Base-by-base conservation (phyloP, 1,284 basidiomycete genomes). In the Vanrija pseudolonga region DNA sequence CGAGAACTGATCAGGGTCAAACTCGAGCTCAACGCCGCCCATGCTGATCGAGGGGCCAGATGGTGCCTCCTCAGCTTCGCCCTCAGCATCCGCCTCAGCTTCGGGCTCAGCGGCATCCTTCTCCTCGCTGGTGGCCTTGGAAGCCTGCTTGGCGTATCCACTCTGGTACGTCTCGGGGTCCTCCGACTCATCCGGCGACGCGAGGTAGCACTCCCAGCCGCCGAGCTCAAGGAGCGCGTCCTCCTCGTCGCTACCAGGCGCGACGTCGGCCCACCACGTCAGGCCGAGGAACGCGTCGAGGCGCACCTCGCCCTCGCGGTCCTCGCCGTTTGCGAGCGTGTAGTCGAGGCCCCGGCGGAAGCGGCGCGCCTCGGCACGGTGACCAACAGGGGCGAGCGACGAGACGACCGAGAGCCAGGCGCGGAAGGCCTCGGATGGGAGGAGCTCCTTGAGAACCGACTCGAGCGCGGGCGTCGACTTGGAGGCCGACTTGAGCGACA, bases 161-260 rank as follows among this genome's bases (percentile, higher is more conserved):
- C 87, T 85, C 42, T 90, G 87, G 75, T 96, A 97, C 17, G 96
- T 88, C 3, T 92, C 91, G 5, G 94, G 94, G 72, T 95, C 92
- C 63, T 94, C 91, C 62, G 89, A 89, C 69, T 90, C 91, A 62
- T 93, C 87, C 58, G 93, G 90, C 28, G 90, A 88, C 3, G 92
- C 88, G 85, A 96, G 90, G 74, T 96, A 97, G 73, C 91, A 95
- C 85, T 96, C 92, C 93, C 93, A 96, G 20, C 92, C 93, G 52
- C 93, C 93, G 82, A 90, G 90, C 60, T 89, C 77, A 26, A 72
- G 48, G 46, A 75, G 73, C 56, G 70, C 72, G 28, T 73, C 77
- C 56, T 78, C 77, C 58, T 68, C 79, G 51, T 68, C 76, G 64
- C 71, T 73, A 61, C 74, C 73, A 54, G 65, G 64, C 6, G 69